Evolutionary conservation across 148 eudicot genomes (phyloP).

Genomic region (Cornus suecica): DNA sequence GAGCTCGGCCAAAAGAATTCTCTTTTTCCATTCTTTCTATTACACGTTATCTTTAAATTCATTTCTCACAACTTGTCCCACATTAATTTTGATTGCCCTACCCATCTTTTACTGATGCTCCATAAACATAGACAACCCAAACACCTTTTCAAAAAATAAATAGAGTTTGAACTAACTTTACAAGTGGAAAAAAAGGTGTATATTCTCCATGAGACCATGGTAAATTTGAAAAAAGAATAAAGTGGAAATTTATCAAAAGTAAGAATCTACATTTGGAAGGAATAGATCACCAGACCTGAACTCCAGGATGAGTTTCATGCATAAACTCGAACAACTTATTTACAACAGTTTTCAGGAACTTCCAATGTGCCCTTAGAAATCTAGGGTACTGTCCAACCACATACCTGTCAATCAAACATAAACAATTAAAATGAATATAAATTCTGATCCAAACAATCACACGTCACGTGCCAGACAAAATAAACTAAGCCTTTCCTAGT

Average conservation of each 20-base stretch:
- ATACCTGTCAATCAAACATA: conserved; percentile 56
- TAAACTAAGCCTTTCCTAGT: too few species aligned
- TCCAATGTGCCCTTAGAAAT: conserved; percentile 98
- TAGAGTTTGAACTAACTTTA: background rate
- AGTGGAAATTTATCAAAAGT: background rate
- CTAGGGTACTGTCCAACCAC: conserved; percentile 99
- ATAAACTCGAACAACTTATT: conserved; percentile 97
- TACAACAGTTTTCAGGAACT: conserved; percentile 95
- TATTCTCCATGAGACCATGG: background rate
- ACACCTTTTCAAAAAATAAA: background rate
- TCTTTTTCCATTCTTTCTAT: too few species aligned
- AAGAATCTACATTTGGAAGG: background rate
- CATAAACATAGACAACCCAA: background rate
- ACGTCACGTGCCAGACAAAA: background rate
- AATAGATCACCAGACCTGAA: conserved; percentile 55
- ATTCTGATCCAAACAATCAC: background rate
- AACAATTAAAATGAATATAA: background rate
- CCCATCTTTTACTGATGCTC: too few species aligned
- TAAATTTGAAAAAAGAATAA: background rate
- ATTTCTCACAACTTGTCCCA: too few species aligned
- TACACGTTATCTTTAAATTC: too few species aligned
- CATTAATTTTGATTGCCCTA: too few species aligned
- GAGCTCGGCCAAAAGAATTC: too few species aligned
- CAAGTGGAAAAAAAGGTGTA: background rate
- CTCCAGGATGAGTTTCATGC: conserved; percentile 99